Evolutionary conservation across 352 stramenopile genomes (phyloP), one percentile per base, ranked within the genome.

Genomic region (Globisporangium ultimum): DNA sequence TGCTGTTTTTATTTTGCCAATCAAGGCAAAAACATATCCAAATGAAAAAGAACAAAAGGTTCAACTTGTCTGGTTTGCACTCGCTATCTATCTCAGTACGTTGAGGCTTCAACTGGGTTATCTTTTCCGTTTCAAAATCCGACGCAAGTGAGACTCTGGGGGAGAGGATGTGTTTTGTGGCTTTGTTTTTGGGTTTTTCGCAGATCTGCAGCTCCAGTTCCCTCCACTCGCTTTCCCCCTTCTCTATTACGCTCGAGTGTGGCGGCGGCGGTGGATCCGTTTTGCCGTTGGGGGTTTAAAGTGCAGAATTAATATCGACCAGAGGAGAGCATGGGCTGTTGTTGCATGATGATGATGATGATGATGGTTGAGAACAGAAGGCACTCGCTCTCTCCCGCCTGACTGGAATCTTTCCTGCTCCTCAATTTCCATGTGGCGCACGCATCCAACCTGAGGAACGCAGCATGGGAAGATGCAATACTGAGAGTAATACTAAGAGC

Each of bases 81-180:
- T 52, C 47, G n/a, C n/a, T n/a, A n/a, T n/a, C 5, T 28, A 2
- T 28, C 24, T 28, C 24, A 28, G 24, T 28, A 28, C 24, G 24
- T 28, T 28, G 24, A 28, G 24, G 2, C 24, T 28, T 18, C 9
- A 34, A 57, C 51, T 58, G 53, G 53, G 22, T 51, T 28, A 34
- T 21, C 15, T 42, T 58, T 58, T 58, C 51, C 41, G 41, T 17
- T 58, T 14, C 53, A 24, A 58, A 51, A 58, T 15, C 22, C 53
- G 53, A 58, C 41, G 53, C 41, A 42, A 20, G 17, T 58, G 41
- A 58, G 53, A 43, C 38, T 45, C 10, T n/a, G 13, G 40, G 40
- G 17, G 40, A 45, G 40, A n/a, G 17, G 40, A 45, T 45, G 40
- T 10, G 40, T n/a, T 55, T 38, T 51, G 21, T 12, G 34, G 32